Evolutionary conservation across 352 stramenopile species (phyloP).

Genomic region (Phytopythium boreale): DNA sequence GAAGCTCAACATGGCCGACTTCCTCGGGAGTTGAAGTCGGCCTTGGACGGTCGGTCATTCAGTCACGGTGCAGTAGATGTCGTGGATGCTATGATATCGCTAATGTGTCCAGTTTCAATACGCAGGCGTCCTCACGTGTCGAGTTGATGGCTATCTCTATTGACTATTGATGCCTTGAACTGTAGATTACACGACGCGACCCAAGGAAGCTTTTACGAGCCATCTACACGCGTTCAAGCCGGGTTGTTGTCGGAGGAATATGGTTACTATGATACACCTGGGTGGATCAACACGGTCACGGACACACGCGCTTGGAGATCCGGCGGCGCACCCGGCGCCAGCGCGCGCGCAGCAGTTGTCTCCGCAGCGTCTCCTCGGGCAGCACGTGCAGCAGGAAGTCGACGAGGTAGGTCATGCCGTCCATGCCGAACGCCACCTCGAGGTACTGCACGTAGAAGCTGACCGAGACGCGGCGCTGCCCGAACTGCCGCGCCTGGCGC

Average conservation of each 20-base stretch:
- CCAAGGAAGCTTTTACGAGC: not conserved
- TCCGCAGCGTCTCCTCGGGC: slow-evolving; percentile 56
- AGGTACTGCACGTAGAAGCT: slow-evolving; percentile 76
- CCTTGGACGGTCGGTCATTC: not conserved
- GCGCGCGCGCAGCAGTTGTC: slow-evolving; percentile 55
- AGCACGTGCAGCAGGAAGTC: slow-evolving; percentile 83
- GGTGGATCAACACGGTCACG: slow-evolving; percentile 9
- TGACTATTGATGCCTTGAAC: not conserved
- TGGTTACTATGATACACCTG: slow-evolving; percentile 4
- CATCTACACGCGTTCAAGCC: no score
- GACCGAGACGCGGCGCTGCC: slow-evolving; percentile 51
- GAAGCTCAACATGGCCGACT: slow-evolving; percentile 74
- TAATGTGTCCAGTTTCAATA: not conserved
- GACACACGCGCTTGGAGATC: slow-evolving; percentile 52
- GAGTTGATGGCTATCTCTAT: not conserved
- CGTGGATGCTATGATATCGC: not conserved
- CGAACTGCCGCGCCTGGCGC: slow-evolving; percentile 73
- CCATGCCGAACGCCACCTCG: slow-evolving; percentile 72
- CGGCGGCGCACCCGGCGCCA: slow-evolving; percentile 69
- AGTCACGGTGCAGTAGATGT: not conserved
- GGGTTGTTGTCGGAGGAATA: not conserved
- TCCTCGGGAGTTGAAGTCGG: slow-evolving; percentile 38
- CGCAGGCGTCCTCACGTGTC: not conserved
- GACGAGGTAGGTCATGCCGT: slow-evolving; percentile 71
- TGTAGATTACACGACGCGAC: not conserved